phyloP scores from a whole-genome alignment of 192 early-diverging fungal species.

The Pilobolus umbonatus region DNA sequence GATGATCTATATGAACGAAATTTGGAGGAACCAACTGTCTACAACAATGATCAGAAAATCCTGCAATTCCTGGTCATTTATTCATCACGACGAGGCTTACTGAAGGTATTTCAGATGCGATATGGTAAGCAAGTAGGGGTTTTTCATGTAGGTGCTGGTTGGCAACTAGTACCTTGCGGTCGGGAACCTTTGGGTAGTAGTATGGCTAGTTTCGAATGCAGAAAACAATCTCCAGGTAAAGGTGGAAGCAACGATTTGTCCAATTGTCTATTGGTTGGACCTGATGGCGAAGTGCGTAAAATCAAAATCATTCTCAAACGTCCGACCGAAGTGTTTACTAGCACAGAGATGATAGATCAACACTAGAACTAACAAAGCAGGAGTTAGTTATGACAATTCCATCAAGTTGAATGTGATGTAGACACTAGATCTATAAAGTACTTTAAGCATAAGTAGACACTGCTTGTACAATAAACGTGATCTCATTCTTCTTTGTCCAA shows the following conservation, averaged over 20 bases:
- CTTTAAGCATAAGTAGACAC: too few relatives aligned
- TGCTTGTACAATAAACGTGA: too few relatives aligned
- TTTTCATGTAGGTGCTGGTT: constrained; percentile 54
- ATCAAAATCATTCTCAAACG: constrained; percentile 20
- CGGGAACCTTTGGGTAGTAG: constrained; percentile 41
- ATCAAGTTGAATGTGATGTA: too few relatives aligned
- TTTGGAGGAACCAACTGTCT: not conserved
- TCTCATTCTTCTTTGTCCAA: too few relatives aligned
- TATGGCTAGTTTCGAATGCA: constrained; percentile 25
- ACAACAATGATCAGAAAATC: constrained; percentile 7
- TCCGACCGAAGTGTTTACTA: not conserved
- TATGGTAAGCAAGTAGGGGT: constrained; percentile 57
- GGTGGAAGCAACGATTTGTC: constrained; percentile 29
- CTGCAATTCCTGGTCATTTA: constrained; percentile 61
- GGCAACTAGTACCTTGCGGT: constrained; percentile 44
- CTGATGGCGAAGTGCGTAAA: constrained; percentile 43
- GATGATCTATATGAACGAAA: constrained; percentile 6
- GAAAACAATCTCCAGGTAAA: not conserved
- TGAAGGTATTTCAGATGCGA: constrained; percentile 60
- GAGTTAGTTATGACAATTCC: too few relatives aligned
- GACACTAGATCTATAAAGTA: too few relatives aligned
- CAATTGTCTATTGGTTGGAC: constrained; percentile 48
- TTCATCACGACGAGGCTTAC: constrained; percentile 52
- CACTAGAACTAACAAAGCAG: too few relatives aligned
- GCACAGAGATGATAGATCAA: too few relatives aligned